Conservation (phyloP, 805 yeast species). For the Candida tammaniensis region DNA sequence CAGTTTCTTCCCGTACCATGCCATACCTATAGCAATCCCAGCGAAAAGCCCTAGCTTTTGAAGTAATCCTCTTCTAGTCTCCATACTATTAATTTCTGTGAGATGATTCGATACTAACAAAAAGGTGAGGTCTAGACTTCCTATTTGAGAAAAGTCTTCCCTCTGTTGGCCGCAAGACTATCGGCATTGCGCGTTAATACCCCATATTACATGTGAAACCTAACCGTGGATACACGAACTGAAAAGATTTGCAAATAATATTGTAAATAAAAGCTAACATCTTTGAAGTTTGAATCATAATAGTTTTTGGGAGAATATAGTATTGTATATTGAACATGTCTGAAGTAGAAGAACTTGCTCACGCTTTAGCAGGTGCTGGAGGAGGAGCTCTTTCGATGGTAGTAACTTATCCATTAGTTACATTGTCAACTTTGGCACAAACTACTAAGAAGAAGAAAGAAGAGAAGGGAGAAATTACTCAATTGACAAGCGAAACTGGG, state of each 20-base stretch:
- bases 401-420: constrained; percentile 85
- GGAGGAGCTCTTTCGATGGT: constrained; percentile 89
- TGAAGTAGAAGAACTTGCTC: constrained; percentile 57
- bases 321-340: constrained; percentile 25
- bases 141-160: too few species aligned
- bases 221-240: too few species aligned
- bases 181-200: too few species aligned
- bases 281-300: too few species aligned
- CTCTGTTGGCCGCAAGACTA: too few species aligned
- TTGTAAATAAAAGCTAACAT: too few species aligned
- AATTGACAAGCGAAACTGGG: constrained; percentile 1
- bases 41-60: constrained; percentile 33
- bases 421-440: constrained; percentile 85
- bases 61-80: constrained; percentile 35
- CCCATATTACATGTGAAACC: too few species aligned
- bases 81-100: constrained; percentile 23
- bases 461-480: constrained; percentile 10
- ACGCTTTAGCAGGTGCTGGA: constrained; percentile 92
- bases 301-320: too few species aligned
- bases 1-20: constrained; percentile 33
- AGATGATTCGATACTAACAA: too few species aligned
- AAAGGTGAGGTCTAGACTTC: too few species aligned
- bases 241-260: too few species aligned
- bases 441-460: constrained; percentile 43
- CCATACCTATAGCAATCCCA: constrained; percentile 29